Evolutionary conservation across 2,329 filamentous ascomycete genomes (phyloP).

Genomic region (Geosmithia putterillii): DNA sequence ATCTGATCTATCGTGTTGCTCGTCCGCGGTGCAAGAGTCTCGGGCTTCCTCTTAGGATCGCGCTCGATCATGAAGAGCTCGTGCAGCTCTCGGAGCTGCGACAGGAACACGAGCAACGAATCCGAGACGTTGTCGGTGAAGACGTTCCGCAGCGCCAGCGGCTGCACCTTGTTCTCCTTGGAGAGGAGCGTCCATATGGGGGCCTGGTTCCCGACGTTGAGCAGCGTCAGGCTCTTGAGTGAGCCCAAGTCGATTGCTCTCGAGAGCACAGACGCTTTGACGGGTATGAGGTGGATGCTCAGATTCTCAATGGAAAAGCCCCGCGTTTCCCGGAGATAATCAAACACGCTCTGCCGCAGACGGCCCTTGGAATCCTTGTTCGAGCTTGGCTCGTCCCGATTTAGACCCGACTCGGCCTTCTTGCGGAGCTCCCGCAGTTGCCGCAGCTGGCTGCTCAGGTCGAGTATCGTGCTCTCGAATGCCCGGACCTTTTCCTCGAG

Average conservation of each 20-base stretch:
- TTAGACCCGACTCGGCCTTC: too few relatives aligned
- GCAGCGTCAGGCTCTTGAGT: slow-evolving; percentile 44
- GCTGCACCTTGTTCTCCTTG: slow-evolving; percentile 37
- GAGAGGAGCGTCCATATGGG: slow-evolving; percentile 45
- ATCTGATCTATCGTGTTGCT: slow-evolving; percentile 44
- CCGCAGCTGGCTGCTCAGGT: neutral
- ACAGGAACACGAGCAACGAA: slow-evolving; percentile 40
- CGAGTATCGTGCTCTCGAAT: neutral
- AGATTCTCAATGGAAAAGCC: slow-evolving; percentile 44
- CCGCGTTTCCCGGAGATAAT: slow-evolving; percentile 45
- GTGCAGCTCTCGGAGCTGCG: slow-evolving; percentile 38
- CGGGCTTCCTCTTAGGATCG: slow-evolving; percentile 34
- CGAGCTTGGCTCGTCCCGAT: neutral
- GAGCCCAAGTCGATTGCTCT: slow-evolving; percentile 43
- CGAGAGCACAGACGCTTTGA: slow-evolving; percentile 44
- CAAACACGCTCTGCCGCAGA: slow-evolving; percentile 9
- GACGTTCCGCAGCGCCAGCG: slow-evolving; percentile 42
- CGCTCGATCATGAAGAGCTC: slow-evolving; percentile 49
- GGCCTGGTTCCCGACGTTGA: slow-evolving; percentile 51
- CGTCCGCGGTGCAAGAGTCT: slow-evolving; percentile 38
- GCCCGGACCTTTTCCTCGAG: neutral
- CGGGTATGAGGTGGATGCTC: slow-evolving; percentile 44
- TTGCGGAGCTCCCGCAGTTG: neutral
- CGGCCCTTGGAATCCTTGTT: neutral
- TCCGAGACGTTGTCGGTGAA: slow-evolving; percentile 51